phyloP scores from a whole-genome alignment of 768 basidiomycete species.

The Mrakia gelida region DNA sequence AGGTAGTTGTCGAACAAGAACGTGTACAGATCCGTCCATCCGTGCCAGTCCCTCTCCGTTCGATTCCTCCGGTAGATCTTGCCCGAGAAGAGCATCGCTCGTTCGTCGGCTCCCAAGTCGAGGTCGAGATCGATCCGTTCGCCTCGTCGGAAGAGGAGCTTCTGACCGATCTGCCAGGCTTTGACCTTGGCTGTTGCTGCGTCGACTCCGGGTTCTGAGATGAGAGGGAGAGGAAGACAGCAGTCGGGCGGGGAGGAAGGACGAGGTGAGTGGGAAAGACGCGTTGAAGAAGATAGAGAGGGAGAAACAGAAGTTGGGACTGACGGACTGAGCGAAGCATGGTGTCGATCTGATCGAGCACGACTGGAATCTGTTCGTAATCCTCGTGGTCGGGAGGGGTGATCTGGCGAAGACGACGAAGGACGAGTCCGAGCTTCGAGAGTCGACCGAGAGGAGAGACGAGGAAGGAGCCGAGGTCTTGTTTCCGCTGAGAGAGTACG shows the following conservation, averaged over 20 bases:
- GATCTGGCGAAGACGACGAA: conserved; percentile 19
- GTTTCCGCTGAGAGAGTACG: conserved; percentile 20
- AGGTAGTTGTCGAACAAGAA: conserved; percentile 32
- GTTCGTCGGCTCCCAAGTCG: conserved; percentile 16
- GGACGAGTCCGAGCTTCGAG: conserved; percentile 26
- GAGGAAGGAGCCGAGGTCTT: conserved; percentile 29
- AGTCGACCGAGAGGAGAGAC: conserved; percentile 30
- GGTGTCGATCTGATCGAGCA: conserved; percentile 29
- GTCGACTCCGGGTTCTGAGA: conserved; percentile 28
- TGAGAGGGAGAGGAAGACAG: neutral
- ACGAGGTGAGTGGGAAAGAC: neutral
- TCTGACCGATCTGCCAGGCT: conserved; percentile 26
- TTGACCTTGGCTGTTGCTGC: conserved; percentile 25
- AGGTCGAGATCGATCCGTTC: conserved; percentile 25
- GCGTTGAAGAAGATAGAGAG: too few relatives aligned
- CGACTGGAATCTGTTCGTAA: conserved; percentile 19
- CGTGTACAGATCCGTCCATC: conserved; percentile 23
- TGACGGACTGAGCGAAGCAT: conserved; percentile 27
- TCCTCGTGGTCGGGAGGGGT: conserved; percentile 29
- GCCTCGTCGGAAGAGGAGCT: conserved; percentile 24
- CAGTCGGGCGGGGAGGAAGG: neutral
- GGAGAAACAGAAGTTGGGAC: neutral
- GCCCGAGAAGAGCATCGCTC: conserved; percentile 17
- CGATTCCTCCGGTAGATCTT: conserved; percentile 18
- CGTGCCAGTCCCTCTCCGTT: conserved; percentile 29